Evolutionary conservation across 352 stramenopile species (phyloP).

Genomic region (Pythium coloratum): DNA sequence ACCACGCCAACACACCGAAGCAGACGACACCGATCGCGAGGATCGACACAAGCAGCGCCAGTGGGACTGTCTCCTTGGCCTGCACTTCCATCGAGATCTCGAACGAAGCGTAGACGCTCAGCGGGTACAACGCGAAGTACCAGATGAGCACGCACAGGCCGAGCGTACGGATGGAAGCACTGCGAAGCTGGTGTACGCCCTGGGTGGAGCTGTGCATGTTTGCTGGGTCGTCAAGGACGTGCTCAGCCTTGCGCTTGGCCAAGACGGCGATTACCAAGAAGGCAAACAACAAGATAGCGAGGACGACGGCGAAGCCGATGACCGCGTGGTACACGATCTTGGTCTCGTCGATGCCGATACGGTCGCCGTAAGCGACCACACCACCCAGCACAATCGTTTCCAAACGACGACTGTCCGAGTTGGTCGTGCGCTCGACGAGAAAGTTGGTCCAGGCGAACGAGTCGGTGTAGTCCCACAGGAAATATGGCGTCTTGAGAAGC

Average conservation of each 20-base stretch:
- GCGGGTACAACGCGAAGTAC: not conserved
- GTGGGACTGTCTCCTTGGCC: not conserved
- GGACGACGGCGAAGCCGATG: slow-evolving; percentile 47
- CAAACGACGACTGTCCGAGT: slow-evolving; percentile 37
- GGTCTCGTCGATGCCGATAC: slow-evolving; percentile 52
- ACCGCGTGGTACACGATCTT: slow-evolving; percentile 44
- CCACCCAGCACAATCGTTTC: slow-evolving; percentile 58
- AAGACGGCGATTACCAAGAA: slow-evolving; percentile 45
- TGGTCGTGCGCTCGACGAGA: slow-evolving; percentile 31
- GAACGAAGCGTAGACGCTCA: not conserved
- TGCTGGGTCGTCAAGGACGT: not conserved
- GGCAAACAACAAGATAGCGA: slow-evolving; percentile 28
- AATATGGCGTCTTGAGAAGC: slow-evolving; percentile 63
- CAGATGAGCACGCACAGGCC: slow-evolving; percentile 1
- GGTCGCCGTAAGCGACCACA: slow-evolving; percentile 56
- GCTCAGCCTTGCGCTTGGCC: slow-evolving; percentile 1
- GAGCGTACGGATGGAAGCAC: not conserved
- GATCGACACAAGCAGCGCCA: not conserved
- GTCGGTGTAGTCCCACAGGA: slow-evolving; percentile 69
- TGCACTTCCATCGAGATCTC: slow-evolving; percentile 4
- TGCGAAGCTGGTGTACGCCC: not conserved
- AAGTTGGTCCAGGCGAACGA: slow-evolving; percentile 73
- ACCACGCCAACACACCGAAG: slow-evolving; percentile 1
- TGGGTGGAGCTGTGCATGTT: not conserved
- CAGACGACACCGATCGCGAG: slow-evolving; percentile 1